Evolutionary conservation across 768 basidiomycete species (phyloP).

Genomic region (Boletus huronensis): DNA sequence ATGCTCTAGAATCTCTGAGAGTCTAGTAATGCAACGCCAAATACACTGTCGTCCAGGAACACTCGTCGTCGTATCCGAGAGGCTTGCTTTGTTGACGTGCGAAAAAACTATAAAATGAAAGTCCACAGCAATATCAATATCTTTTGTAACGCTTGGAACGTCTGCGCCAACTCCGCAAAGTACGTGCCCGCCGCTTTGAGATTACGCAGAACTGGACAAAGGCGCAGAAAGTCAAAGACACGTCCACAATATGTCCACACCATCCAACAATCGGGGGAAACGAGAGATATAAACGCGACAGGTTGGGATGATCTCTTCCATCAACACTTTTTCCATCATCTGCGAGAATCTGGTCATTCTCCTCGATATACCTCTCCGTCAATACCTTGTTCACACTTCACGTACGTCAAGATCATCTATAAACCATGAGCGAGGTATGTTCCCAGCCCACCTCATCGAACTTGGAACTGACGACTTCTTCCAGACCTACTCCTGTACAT

Average conservation of each 20-base stretch:
- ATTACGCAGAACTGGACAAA: background rate
- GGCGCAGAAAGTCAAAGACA: background rate
- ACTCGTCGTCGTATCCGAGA: background rate
- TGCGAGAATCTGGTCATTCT: slow-evolving; percentile 15
- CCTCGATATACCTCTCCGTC: background rate
- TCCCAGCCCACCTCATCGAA: background rate
- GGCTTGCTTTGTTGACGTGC: slow-evolving; percentile 2
- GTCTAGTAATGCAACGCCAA: background rate
- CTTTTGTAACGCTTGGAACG: background rate
- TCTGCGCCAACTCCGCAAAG: background rate
- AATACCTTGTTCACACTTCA: background rate
- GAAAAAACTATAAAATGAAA: background rate
- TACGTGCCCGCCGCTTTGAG: slow-evolving; percentile 6
- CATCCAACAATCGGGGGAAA: background rate
- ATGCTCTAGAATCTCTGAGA: background rate
- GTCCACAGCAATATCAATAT: background rate
- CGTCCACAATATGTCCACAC: slow-evolving; percentile 1
- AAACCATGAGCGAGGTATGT: slow-evolving; percentile 10
- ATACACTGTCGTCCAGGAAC: background rate
- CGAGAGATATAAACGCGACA: slow-evolving; percentile 12
- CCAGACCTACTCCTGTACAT: slow-evolving; percentile 4
- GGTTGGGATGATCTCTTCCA: background rate
- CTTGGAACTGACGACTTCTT: background rate
- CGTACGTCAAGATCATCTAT: background rate
- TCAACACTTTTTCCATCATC: background rate